Evolutionary conservation across 2,329 filamentous ascomycete genomes (phyloP).

Genomic region (Xylaria sp.): DNA sequence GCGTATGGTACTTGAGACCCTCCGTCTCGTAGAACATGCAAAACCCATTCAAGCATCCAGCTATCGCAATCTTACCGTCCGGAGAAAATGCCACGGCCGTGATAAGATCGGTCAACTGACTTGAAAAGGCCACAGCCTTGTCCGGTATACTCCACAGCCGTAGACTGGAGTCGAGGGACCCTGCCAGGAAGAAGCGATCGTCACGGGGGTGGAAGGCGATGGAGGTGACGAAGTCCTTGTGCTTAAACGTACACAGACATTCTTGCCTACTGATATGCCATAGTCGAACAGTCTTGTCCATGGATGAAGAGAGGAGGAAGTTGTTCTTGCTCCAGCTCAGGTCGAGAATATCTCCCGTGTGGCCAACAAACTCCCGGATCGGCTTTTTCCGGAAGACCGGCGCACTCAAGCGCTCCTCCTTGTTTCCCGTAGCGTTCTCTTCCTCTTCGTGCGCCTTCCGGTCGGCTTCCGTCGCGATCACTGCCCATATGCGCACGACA

Average conservation of each 20-base stretch:
- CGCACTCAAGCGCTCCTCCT: conserved; percentile 72
- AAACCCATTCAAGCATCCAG: conserved; percentile 81
- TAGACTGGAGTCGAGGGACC: conserved; percentile 85
- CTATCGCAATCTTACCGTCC: conserved; percentile 86
- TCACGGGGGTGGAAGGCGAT: conserved; percentile 94
- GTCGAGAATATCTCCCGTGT: conserved; percentile 84
- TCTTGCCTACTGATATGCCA: conserved; percentile 89
- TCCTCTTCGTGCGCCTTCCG: conserved; percentile 73
- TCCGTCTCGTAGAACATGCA: conserved; percentile 94
- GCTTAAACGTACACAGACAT: conserved; percentile 90
- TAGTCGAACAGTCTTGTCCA: conserved; percentile 95
- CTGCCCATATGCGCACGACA: conserved; percentile 84
- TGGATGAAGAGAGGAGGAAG: conserved; percentile 91
- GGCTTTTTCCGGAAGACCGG: conserved; percentile 86
- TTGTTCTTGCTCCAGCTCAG: conserved; percentile 99
- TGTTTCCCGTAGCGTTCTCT: conserved; percentile 51
- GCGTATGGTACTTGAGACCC: conserved; percentile 78
- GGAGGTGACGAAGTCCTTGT: conserved; percentile 92
- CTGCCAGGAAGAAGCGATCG: conserved; percentile 94
- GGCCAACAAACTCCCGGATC: conserved; percentile 77
- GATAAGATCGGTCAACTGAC: conserved; percentile 80
- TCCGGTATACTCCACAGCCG: conserved; percentile 97
- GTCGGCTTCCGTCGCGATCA: conserved; percentile 81
- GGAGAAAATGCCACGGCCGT: conserved; percentile 94
- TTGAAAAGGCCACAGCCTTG: conserved; percentile 85